Evolutionary conservation across 345 rosid genomes (phyloP).

Genomic region (Angophora floribunda): DNA sequence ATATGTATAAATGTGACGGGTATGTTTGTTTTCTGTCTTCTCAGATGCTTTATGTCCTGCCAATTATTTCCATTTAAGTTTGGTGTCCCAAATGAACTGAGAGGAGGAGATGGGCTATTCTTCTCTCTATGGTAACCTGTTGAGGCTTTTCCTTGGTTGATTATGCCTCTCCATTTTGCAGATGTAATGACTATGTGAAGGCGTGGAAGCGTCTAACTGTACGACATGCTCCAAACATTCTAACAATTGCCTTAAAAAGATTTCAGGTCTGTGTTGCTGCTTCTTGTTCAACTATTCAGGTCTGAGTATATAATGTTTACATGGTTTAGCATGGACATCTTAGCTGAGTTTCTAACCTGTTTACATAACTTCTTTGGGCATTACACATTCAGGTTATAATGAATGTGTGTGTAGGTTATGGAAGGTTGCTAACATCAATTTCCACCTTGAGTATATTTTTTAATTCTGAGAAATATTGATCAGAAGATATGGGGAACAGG

Average conservation of each 20-base stretch:
- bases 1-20: slow-evolving; percentile 98
- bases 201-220: slow-evolving; percentile 92
- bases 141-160: neutral
- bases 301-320: neutral
- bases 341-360: neutral
- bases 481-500: neutral
- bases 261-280: slow-evolving; percentile 4
- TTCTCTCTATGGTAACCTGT: neutral
- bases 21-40: slow-evolving; percentile 13
- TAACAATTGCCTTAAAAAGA: slow-evolving; percentile 86
- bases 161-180: neutral
- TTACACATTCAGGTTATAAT: neutral
- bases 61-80: neutral
- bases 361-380: neutral
- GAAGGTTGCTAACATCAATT: neutral
- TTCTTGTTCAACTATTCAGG: neutral
- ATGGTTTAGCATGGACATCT: neutral
- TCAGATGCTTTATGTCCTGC: neutral
- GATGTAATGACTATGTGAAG: slow-evolving; percentile 57
- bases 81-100: neutral
- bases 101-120: neutral
- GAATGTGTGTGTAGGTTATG: neutral
- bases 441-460: neutral
- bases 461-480: no score
- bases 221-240: slow-evolving; percentile 69